phyloP scores from a whole-genome alignment of 2,329 filamentous ascomycete species.

The Pseudonectria buxi region DNA sequence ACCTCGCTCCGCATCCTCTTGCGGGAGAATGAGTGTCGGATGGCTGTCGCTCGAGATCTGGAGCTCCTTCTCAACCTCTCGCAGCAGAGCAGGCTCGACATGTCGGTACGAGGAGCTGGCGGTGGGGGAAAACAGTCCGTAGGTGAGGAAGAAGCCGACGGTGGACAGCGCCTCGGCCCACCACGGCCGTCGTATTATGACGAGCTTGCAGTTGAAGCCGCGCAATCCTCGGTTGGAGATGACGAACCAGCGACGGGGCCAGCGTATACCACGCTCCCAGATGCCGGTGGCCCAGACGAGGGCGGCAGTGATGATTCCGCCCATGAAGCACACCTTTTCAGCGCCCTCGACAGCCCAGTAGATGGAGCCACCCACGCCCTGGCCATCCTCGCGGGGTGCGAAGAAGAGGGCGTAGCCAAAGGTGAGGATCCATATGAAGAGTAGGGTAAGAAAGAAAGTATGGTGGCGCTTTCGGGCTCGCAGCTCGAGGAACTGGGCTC shows the following conservation, averaged over 20 bases:
- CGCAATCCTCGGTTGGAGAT: constrained; percentile 85
- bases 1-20: constrained; percentile 53
- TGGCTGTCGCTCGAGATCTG: constrained; percentile 38
- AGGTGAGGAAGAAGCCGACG: constrained; percentile 70
- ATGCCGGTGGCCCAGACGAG: constrained; percentile 93
- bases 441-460: constrained; percentile 79
- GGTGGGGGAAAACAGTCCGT: constrained; percentile 61
- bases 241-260: constrained; percentile 86
- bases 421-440: constrained; percentile 72
- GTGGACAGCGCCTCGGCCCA: constrained; percentile 71
- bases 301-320: constrained; percentile 77
- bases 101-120: constrained; percentile 67
- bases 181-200: constrained; percentile 77
- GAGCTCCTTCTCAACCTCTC: constrained; percentile 54
- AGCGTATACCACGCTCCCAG: constrained; percentile 90
- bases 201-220: constrained; percentile 92
- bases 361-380: constrained; percentile 82
- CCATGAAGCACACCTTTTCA: constrained; percentile 87
- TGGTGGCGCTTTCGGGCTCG: constrained; percentile 85
- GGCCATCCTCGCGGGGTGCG: constrained; percentile 91
- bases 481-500: constrained; percentile 86
- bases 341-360: constrained; percentile 93
- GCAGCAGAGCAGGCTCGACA: constrained; percentile 59
- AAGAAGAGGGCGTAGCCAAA: constrained; percentile 91
- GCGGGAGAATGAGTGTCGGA: constrained; percentile 35